These are phyloP conservation scores for Hymenoscyphus scutula DNA, from an alignment of 2,329 filamentous ascomycete species.

Conservation along the genomic window DNA sequence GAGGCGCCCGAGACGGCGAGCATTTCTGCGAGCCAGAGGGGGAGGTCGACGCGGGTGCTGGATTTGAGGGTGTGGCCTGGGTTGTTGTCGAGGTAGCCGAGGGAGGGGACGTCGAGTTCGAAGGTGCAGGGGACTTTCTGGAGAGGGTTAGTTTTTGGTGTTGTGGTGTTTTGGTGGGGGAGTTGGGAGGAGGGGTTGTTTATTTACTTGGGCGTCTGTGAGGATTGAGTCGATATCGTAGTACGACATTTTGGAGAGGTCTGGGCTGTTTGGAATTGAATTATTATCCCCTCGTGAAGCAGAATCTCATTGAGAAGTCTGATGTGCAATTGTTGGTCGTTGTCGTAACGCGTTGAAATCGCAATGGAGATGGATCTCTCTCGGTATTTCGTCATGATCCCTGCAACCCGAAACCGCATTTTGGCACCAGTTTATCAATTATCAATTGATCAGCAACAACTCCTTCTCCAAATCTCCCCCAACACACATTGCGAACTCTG, in stretches of 20 bases:
- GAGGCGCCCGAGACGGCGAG: constrained; percentile 63
- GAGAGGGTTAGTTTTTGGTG: constrained; percentile 16
- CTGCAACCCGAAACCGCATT: constrained; percentile 1
- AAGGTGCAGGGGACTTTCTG: constrained; percentile 96
- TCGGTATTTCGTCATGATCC: background rate
- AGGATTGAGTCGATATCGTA: constrained; percentile 84
- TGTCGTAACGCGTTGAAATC: background rate
- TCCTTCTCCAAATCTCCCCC: constrained; percentile 11
- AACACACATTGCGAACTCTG: constrained; percentile 13
- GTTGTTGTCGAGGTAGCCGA: constrained; percentile 88
- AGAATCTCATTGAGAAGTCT: background rate
- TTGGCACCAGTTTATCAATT: constrained; percentile 7
- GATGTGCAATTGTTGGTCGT: background rate
- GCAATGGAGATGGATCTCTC: background rate
- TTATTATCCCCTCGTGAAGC: background rate
- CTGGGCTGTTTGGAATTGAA: background rate
- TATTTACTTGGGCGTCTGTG: constrained; percentile 71
- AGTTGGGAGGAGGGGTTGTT: constrained; percentile 8
- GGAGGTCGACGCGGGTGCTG: constrained; percentile 77
- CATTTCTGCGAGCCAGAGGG: constrained; percentile 93
- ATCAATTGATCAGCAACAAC: constrained; percentile 11
- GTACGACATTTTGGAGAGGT: constrained; percentile 60
- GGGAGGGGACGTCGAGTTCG: constrained; percentile 80
- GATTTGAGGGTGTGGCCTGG: constrained; percentile 68
- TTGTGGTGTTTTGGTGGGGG: constrained; percentile 13